Evolutionary conservation across 352 stramenopile species (phyloP).

Genomic region (Globisporangium cylindrosporum): DNA sequence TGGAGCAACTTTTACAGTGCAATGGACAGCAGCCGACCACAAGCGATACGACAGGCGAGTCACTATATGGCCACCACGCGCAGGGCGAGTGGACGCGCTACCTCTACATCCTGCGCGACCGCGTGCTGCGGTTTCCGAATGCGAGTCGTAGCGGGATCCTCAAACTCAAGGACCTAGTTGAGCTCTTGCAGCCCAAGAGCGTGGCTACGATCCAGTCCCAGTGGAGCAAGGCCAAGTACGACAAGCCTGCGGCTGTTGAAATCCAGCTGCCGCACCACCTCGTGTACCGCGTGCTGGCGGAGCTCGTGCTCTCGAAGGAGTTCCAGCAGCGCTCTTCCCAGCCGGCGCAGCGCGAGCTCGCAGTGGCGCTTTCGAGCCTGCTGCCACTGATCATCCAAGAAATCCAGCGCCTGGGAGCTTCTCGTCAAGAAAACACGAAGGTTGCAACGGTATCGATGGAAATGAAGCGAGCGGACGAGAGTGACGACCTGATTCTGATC

Average conservation of each 20-base stretch:
- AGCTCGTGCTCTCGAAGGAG: constrained; percentile 53
- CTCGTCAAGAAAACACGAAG: not conserved
- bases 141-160: constrained; percentile 29
- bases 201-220: constrained; percentile 4
- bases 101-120: constrained; percentile 53
- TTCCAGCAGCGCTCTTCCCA: constrained; percentile 34
- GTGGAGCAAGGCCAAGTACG: not conserved
- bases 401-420: constrained; percentile 27
- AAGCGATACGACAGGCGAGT: not conserved
- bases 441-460: not conserved
- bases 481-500: constrained; percentile 37
- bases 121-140: constrained; percentile 35
- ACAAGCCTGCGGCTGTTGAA: not conserved
- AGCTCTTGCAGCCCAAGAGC: constrained; percentile 21
- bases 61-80: not conserved
- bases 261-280: constrained; percentile 26
- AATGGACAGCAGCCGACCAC: not conserved
- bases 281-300: constrained; percentile 48
- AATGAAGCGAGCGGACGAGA: constrained; percentile 10
- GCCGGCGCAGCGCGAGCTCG: constrained; percentile 34
- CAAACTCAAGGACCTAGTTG: constrained; percentile 33
- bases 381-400: constrained; percentile 36
- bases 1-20: constrained; percentile 21
- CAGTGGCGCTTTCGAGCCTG: constrained; percentile 32
- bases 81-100: constrained; percentile 56